phyloP scores from a whole-genome alignment of 257 asterid genomes.

The Lycium ferocissimum region DNA sequence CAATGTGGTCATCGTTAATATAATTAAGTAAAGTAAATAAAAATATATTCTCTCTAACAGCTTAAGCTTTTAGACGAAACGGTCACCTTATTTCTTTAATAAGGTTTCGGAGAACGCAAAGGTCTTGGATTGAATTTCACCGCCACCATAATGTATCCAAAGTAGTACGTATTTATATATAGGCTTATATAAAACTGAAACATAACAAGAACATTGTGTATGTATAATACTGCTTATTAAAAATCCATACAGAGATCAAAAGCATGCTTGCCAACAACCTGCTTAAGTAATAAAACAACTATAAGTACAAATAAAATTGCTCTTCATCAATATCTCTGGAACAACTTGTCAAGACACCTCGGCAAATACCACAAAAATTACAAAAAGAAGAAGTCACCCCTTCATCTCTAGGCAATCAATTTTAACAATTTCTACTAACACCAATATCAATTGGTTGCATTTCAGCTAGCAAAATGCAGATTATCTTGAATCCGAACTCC shows the following conservation, averaged over 20 bases:
- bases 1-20: too few relatives aligned
- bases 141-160: neutral
- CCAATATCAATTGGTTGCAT: neutral
- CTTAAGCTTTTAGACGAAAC: too few relatives aligned
- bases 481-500: conserved; percentile 15
- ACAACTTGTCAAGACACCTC: neutral
- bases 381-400: neutral
- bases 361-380: neutral
- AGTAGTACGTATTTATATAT: neutral
- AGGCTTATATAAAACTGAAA: neutral
- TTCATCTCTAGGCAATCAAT: neutral
- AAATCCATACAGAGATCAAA: neutral
- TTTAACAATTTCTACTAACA: neutral
- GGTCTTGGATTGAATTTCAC: too few relatives aligned
- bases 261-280: neutral
- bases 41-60: too few relatives aligned
- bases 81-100: too few relatives aligned
- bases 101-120: too few relatives aligned
- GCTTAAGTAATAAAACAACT: neutral
- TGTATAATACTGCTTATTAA: conserved; percentile 14
- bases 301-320: neutral
- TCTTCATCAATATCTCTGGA: neutral
- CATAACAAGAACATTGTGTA: neutral
- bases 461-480: conserved; percentile 1
- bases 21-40: too few relatives aligned